Evolutionary conservation across 2,329 filamentous ascomycete species (phyloP).

Genomic region (Phialocephala sp.): DNA sequence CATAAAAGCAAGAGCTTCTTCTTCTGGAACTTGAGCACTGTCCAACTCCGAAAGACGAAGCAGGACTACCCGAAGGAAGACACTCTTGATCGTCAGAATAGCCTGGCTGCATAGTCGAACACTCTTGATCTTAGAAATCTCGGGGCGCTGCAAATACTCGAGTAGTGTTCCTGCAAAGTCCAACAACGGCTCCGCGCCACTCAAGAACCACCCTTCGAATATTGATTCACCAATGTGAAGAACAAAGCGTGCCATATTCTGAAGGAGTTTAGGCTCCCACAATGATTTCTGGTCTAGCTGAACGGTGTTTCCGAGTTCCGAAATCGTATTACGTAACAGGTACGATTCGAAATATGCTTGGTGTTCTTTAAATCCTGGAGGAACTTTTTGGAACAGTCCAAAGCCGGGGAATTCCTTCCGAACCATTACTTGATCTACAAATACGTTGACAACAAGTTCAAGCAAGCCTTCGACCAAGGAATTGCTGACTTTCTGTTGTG

Average conservation of each 20-base stretch:
- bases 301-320: constrained; percentile 71
- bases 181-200: constrained; percentile 81
- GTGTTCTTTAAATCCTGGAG: constrained; percentile 91
- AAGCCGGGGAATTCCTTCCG: constrained; percentile 93
- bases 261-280: constrained; percentile 81
- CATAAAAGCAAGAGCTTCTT: constrained; percentile 73
- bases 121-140: constrained; percentile 80
- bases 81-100: constrained; percentile 74
- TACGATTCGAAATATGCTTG: constrained; percentile 96
- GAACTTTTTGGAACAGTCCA: constrained; percentile 82
- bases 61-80: constrained; percentile 79
- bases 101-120: constrained; percentile 91
- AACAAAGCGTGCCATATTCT: constrained; percentile 83
- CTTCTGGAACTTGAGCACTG: constrained; percentile 62
- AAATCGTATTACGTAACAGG: constrained; percentile 76
- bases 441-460: constrained; percentile 78
- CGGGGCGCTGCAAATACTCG: constrained; percentile 87
- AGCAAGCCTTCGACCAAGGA: constrained; percentile 77
- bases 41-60: constrained; percentile 85
- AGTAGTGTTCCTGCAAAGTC: constrained; percentile 86
- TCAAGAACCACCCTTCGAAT: constrained; percentile 95
- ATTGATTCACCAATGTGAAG: constrained; percentile 86
- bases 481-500: constrained; percentile 63
- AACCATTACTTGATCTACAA: constrained; percentile 82
- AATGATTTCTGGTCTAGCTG: constrained; percentile 74